Base-by-base conservation (phyloP, 1,139 yeast genomes). In the Kodamaea sp. region DNA sequence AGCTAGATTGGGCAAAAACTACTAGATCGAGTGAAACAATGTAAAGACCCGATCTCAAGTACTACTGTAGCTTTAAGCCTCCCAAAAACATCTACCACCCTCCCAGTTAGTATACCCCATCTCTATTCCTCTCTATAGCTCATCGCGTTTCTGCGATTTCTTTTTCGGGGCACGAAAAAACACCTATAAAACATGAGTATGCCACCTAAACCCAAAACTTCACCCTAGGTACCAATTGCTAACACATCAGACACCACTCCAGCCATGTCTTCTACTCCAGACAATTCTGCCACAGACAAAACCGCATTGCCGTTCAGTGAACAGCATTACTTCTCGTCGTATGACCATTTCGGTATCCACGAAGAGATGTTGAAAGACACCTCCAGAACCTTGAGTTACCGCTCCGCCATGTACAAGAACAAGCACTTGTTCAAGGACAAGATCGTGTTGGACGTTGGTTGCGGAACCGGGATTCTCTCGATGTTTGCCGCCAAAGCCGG, bases 401-500 rank as follows among this genome's bases (percentile, higher is more conserved):
- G 97, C 55, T 84, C 86, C 43, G 96, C 97, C 38, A 92, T 94
- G 66, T 81, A 80, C 66, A 89, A 88, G 61, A 94, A 94, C 70
- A 84, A 85, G 57, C 84, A 83, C 52, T 67, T 88, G 43, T 92
- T 94, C 71, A 87, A 89, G 61, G 97, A 79, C 63, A 94, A 92
- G 70, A 69, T 89, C 42, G 99, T 94, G n/a, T 73, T 94, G 43
- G 99, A 94, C 66, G 98, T 94, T 43, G 98, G 98, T 29, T 92
- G 97, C 64, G 98, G 98, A 50, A 92, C 97, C 9, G 98, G 98
- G 48, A 88, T 92, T 51, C 70, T 92, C 48, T 89, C 97, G 15
- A 87, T 92, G 96, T 92, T 92, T 72, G 97, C 97, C n/a, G 96
- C 90, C 32, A 83, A 84, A 56, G 94, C 97, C 14, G 98, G 97